A percentile compares a stretch with the other conserved stretches of the same genome.
Conservation (phyloP, 768 basidiomycete species). For the Lanmaoa rubissima region DNA sequence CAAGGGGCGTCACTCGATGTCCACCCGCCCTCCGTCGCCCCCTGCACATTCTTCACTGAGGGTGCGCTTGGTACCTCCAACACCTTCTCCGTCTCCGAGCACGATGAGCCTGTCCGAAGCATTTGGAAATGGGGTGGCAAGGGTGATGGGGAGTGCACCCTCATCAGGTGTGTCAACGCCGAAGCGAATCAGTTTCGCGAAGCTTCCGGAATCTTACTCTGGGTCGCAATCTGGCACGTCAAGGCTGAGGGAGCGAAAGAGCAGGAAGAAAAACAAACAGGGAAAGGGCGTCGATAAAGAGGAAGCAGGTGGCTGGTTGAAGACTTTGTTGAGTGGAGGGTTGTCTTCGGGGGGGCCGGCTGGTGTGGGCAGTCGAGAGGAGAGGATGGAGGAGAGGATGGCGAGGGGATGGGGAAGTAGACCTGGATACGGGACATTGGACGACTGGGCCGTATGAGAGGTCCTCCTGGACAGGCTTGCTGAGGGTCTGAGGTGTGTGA, state of each 20-base stretch:
- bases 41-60: constrained; percentile 53
- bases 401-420: constrained; percentile 47
- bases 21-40: constrained; percentile 61
- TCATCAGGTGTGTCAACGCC: constrained; percentile 59
- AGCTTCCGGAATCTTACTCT: constrained; percentile 67
- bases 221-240: constrained; percentile 33
- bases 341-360: constrained; percentile 24
- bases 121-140: constrained; percentile 31
- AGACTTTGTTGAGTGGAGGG: constrained; percentile 18
- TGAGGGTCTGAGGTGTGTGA: not conserved
- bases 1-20: constrained; percentile 54
- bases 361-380: constrained; percentile 37
- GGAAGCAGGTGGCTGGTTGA: constrained; percentile 27
- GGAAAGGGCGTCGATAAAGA: constrained; percentile 32
- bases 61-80: constrained; percentile 34
- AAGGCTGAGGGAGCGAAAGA: constrained; percentile 34
- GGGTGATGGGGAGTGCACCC: constrained; percentile 36
- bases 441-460: constrained; percentile 55
- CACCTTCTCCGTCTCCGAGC: constrained; percentile 38
- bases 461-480: not conserved
- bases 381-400: constrained; percentile 53
- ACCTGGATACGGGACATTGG: constrained; percentile 40
- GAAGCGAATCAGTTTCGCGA: constrained; percentile 77
- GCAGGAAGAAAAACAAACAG: constrained; percentile 35
- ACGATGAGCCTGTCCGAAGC: constrained; percentile 24